Evolutionary conservation across 495 filamentous ascomycete genomes (phyloP), one percentile per base, ranked within the genome.

Genomic region (Penicillium salamii): DNA sequence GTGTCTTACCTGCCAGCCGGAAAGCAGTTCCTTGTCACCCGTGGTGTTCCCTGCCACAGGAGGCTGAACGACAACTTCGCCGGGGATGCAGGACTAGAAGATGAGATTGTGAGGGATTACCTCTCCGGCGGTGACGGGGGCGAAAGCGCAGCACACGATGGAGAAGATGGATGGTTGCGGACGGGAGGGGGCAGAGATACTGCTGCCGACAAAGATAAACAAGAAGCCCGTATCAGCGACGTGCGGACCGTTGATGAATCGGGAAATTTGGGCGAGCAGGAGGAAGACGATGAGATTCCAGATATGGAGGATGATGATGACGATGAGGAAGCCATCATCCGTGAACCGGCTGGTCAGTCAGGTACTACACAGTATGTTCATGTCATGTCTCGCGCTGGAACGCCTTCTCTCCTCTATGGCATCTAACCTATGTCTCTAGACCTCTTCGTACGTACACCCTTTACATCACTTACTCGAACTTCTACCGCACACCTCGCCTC

Each of bases 291-390:
- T 38, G 93, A 97, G 61, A 95, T 97, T 50, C 91, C 91, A 1
- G 93, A 97, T 66, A 97, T 97, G 88, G 93, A 97, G 58, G 93
- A 98, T 59, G 92, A 96, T 45, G 87, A 91, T 48, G 92, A 97
- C 55, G 93, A 97, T 50, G 90, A 96, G 54, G 92, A 97, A 72
- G 93, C 93, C 19, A 97, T 99, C 62, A 97, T 99, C 54, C 74
- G 87, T 3, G 93, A 96, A 61, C 75, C 78, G 3, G 81, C 82
- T 44, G 73, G 69, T 17, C 58, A 60, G 18, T 74, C 76, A 4
- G 79, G 77, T 21, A 81, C 78, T 17, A 82, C 82, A 54, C 82
- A 87, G 91, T 93, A 69, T 69, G 88, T 76, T 2, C 32, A 35
- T 38, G 35, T 8, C 7, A 7, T 20, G 29, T 49, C 23, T 17